Conservation (phyloP, 768 basidiomycete species). For the Lactarius psammicola region DNA sequence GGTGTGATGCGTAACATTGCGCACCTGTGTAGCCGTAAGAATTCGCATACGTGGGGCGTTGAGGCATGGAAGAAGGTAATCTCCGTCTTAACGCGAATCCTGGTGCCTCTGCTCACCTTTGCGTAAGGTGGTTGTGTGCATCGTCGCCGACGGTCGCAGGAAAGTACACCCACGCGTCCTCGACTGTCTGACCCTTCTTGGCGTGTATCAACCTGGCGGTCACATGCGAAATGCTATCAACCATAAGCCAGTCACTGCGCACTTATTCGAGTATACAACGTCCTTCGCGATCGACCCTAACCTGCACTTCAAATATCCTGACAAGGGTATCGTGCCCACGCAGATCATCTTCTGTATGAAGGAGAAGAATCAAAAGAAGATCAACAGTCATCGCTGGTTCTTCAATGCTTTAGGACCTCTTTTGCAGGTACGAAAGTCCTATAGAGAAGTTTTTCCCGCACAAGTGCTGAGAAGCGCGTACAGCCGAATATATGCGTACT, state of each 20-base stretch:
- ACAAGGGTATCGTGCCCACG: slow-evolving; percentile 92
- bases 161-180: slow-evolving; percentile 81
- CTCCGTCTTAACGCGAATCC: not conserved
- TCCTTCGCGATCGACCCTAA: slow-evolving; percentile 77
- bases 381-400: slow-evolving; percentile 96
- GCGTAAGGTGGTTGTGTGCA: slow-evolving; percentile 83
- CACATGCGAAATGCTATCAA: slow-evolving; percentile 66
- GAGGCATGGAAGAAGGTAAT: slow-evolving; percentile 93
- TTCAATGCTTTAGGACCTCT: slow-evolving; percentile 90
- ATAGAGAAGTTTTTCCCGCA: not conserved
- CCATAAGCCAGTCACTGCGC: slow-evolving; percentile 67
- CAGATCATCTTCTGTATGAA: slow-evolving; percentile 91
- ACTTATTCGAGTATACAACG: slow-evolving; percentile 85
- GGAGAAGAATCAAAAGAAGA: slow-evolving; percentile 96
- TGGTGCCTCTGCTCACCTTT: not conserved
- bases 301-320: slow-evolving; percentile 82
- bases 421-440: slow-evolving; percentile 56
- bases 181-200: slow-evolving; percentile 87
- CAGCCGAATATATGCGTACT: slow-evolving; percentile 91
- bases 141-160: slow-evolving; percentile 85
- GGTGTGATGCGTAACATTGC: slow-evolving; percentile 91
- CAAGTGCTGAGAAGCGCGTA: slow-evolving; percentile 1
- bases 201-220: slow-evolving; percentile 79
- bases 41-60: slow-evolving; percentile 92
- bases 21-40: slow-evolving; percentile 79